Conservation (phyloP, 768 basidiomycete species). For the Dentipellis sp. region DNA sequence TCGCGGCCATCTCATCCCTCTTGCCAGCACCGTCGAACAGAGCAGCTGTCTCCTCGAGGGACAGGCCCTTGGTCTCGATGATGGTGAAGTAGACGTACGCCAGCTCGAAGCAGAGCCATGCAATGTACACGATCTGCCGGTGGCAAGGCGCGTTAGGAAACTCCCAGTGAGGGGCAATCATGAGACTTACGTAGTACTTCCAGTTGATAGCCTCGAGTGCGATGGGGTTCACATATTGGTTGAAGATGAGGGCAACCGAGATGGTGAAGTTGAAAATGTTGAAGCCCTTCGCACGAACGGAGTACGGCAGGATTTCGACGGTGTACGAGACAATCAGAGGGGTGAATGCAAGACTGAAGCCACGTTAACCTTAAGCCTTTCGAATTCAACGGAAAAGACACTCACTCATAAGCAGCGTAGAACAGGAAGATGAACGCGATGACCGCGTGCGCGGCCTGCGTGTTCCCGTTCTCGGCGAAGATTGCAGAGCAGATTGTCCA, state of each 20-base stretch:
- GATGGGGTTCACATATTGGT: conserved; percentile 83
- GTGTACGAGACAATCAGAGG: conserved; percentile 85
- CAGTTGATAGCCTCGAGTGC: conserved; percentile 54
- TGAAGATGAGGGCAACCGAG: conserved; percentile 77
- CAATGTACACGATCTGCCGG: conserved; percentile 53
- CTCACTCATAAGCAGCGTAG: conserved; percentile 69
- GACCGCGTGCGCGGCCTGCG: conserved; percentile 39
- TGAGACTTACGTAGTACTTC: conserved; percentile 60
- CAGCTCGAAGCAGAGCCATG: conserved; percentile 59
- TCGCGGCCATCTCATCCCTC: neutral
- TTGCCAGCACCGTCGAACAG: conserved; percentile 52
- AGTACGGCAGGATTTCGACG: conserved; percentile 80
- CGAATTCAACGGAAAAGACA: conserved; percentile 2
- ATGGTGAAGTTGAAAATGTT: conserved; percentile 73
- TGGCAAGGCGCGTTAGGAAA: neutral
- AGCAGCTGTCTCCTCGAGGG: conserved; percentile 76
- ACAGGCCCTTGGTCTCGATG: conserved; percentile 63
- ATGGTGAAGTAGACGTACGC: conserved; percentile 59
- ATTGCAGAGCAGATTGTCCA: conserved; percentile 58
- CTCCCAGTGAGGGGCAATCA: no score
- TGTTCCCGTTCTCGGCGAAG: conserved; percentile 27
- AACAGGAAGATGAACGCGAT: conserved; percentile 82
- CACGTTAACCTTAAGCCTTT: conserved; percentile 2
- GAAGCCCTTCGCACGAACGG: conserved; percentile 80
- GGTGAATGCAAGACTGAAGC: conserved; percentile 61